Percentiles rank a stretch among this genome's conserved stretches.
These are phyloP conservation scores for Naganishia kalamii DNA, from an alignment of 768 basidiomycete genomes.

Conservation along the genomic window DNA sequence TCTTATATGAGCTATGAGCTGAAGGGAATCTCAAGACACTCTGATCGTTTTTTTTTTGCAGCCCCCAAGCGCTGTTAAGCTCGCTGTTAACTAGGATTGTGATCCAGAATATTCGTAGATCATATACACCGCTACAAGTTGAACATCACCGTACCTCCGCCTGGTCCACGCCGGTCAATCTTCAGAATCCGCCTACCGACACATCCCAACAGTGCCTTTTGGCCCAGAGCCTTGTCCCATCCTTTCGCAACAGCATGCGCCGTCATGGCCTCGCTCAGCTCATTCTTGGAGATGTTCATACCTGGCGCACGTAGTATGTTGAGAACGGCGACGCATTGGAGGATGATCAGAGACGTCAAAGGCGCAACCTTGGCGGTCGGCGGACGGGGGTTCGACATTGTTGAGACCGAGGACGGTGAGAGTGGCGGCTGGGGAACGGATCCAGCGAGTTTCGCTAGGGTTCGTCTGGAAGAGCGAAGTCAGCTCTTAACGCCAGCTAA, in stretches of 20 bases:
- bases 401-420: conserved; percentile 1
- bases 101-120: too few relatives aligned
- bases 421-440: conserved; percentile 6
- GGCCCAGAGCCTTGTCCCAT: conserved; percentile 30
- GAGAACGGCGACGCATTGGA: conserved; percentile 9
- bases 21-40: too few relatives aligned
- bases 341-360: conserved; percentile 1
- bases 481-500: too few relatives aligned
- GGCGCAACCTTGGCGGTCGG: neutral
- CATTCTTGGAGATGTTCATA: conserved; percentile 16
- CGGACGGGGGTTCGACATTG: conserved; percentile 5
- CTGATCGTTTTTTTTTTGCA: too few relatives aligned
- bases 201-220: conserved; percentile 37
- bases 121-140: neutral
- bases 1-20: too few relatives aligned
- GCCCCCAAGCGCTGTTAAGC: too few relatives aligned
- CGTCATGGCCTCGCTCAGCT: conserved; percentile 11
- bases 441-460: neutral
- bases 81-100: too few relatives aligned
- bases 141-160: conserved; percentile 6
- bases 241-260: conserved; percentile 22
- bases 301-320: neutral
- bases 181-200: conserved; percentile 36
- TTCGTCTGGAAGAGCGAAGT: neutral
- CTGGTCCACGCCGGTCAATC: conserved; percentile 34